Evolutionary conservation across 495 filamentous ascomycete genomes (phyloP), one percentile per base, ranked within the genome.

Genomic region (Penicillium herquei): DNA sequence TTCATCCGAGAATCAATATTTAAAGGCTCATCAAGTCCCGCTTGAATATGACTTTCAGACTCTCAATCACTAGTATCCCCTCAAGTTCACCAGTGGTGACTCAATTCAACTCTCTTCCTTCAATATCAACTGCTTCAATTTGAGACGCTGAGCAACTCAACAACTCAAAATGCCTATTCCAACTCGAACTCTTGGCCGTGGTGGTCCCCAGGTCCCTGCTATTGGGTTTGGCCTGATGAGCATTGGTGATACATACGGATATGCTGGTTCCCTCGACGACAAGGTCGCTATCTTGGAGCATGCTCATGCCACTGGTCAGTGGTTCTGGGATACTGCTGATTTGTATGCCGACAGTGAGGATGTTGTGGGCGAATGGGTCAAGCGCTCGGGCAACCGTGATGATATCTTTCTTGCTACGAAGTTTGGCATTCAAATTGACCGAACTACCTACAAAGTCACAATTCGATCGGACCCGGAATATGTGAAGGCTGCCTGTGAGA

Each of bases 241-340:
- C 40, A 59, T 83, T 39, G 71, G 76, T 16, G 70, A 70, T 31
- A 55, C 65, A 39, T 84, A 86, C 30, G 80, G 83, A 5, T 47
- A 62, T 7, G 61, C 70, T 0, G 68, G 60, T 42, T 51, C 63
- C 6, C 71, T 75, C 39, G 67, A 71, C 9, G 68, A 72, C 5
- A 66, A 66, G 7, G 37, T 68, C 1, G 50, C 6, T 30, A 51
- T 79, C 1, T 67, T 80, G 2, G 78, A 80, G n/a, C 67, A 70
- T 11, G 78, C 77, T 0, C 66, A 78, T 52, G 78, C 82, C 51
- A 66, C 82, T 2, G 85, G 85, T 0, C 64, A 70, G n/a, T 76
- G 61, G 0, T 80, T 81, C 55, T 87, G 85, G 85, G 85, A 87
- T 56, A 74, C 70, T 16, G 77, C 84, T 7, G 81, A 87, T 49